Percentiles rank a stretch among this genome's conserved stretches.
Conservation (phyloP, 192 early-diverging fungal species). For the Coemansia nantahalensis region DNA sequence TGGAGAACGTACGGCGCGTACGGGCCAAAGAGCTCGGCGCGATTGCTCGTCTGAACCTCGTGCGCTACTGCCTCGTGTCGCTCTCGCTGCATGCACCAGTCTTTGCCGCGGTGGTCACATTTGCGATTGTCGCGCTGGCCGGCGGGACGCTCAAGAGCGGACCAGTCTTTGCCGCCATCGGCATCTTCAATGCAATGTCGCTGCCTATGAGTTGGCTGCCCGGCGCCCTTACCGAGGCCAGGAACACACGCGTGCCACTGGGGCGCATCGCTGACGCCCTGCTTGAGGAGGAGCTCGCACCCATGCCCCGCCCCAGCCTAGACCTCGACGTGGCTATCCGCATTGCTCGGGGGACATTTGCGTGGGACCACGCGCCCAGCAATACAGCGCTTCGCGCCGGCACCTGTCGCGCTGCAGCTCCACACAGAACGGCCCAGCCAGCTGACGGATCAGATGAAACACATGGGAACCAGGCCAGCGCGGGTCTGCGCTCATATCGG, state of each 20-base stretch:
- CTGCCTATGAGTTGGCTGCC: constrained; percentile 48
- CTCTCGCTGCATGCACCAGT: constrained; percentile 41
- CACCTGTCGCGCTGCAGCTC: too few species aligned
- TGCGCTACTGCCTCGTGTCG: constrained; percentile 38
- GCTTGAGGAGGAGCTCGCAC: constrained; percentile 37
- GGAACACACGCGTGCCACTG: constrained; percentile 40
- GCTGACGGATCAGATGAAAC: neutral
- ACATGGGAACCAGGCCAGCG: neutral
- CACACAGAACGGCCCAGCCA: too few species aligned
- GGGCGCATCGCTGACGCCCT: constrained; percentile 29
- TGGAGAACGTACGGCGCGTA: constrained; percentile 20
- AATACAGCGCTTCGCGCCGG: too few species aligned
- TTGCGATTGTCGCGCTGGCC: constrained; percentile 17
- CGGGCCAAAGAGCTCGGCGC: constrained; percentile 31
- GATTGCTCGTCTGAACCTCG: constrained; percentile 36
- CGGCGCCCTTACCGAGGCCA: constrained; percentile 35
- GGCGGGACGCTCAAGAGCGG: constrained; percentile 34
- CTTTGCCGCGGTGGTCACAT: constrained; percentile 42
- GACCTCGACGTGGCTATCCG: constrained; percentile 22
- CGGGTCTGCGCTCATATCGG: constrained; percentile 9
- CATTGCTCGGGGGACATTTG: constrained; percentile 21
- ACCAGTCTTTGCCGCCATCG: constrained; percentile 46
- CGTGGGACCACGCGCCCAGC: constrained; percentile 18
- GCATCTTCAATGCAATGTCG: constrained; percentile 47
- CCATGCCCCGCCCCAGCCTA: neutral